Percentiles rank a stretch among this genome's conserved stretches.
phyloP scores from a whole-genome alignment of 1,284 basidiomycete genomes.

The Neolentinus lepideus region DNA sequence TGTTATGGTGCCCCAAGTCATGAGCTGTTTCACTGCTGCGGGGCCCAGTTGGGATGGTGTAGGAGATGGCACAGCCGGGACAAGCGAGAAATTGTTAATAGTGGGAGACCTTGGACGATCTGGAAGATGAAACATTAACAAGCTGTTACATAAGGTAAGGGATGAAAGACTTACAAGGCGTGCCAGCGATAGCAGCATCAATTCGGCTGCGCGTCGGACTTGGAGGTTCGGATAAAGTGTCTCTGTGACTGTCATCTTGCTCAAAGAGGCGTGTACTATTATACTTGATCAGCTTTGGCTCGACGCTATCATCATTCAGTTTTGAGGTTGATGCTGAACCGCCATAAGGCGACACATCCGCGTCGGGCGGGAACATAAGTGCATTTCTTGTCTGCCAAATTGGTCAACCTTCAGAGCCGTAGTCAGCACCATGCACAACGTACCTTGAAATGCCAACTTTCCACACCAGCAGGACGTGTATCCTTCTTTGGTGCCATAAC shows the following conservation, averaged over 20 bases:
- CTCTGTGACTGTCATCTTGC: conserved; percentile 40
- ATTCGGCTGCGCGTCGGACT: conserved; percentile 86
- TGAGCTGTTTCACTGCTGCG: conserved; percentile 73
- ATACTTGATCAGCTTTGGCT: conserved; percentile 68
- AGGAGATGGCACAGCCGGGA: conserved; percentile 83
- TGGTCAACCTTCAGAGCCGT: conserved; percentile 6
- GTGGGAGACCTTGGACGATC: conserved; percentile 55
- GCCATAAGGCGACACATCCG: conserved; percentile 77
- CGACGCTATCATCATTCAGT: conserved; percentile 30
- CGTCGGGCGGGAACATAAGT: conserved; percentile 90
- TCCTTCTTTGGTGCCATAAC: conserved; percentile 76
- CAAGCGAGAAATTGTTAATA: conserved; percentile 57
- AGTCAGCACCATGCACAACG: conserved; percentile 12
- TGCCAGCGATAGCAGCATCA: conserved; percentile 82
- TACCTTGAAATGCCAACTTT: conserved; percentile 88
- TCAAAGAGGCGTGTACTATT: conserved; percentile 74
- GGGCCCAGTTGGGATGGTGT: conserved; percentile 75
- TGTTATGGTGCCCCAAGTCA: conserved; percentile 90
- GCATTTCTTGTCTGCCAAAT: conserved; percentile 72
- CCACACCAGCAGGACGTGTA: conserved; percentile 58
- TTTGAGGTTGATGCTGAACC: conserved; percentile 24
- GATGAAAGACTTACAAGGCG: conserved; percentile 46
- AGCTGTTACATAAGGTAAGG: conserved; percentile 3
- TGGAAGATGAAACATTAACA: conserved; percentile 19
- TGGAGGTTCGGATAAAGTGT: conserved; percentile 55